Evolutionary conservation across 1,284 basidiomycete genomes (phyloP), one percentile per base, ranked within the genome.

Genomic region (Ceratobasidium papillatum): DNA sequence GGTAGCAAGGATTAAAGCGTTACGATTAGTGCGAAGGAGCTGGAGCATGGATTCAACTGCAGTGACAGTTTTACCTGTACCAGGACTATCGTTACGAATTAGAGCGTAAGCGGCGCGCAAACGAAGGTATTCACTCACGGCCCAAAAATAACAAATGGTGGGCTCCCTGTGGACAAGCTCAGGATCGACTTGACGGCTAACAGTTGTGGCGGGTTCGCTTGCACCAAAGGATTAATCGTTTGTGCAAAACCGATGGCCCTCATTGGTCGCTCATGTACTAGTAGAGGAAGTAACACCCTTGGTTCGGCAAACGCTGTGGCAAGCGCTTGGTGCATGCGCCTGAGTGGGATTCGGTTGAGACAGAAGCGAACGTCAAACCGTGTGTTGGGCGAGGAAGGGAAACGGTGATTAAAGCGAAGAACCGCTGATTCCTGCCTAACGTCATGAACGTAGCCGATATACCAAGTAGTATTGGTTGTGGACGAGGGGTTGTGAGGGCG

Each of bases 41-140:
- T 92, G 91, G 1, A 81, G 83, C 22, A 91, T 90, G 0, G 88
- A 84, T 80, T 92, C 90, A 0, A 92, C 86, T 3, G 89, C 83
- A 0, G 89, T 91, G 14, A 91, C 85, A 0, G 90, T 91, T 80
- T 91, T 92, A 0, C 90, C 90, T 0, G 90, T 91, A 12, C 90
- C 89, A 3, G 88, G 89, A 2, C 88, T 90, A 34, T 34, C 32
- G 14, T 22, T 59, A 5, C 17, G 32, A 45, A 43, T 49, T n/a
- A 47, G 8, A 43, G 9, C 34, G 14, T 47, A 43, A 47, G 4
- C 8, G 4, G 22, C 1, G 25, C 45, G 19, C 32, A 32, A 11
- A 3, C 51, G 17, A 25, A 3, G 34, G 9, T 7, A 71, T 32
- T 17, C 4, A 58, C 76, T 75, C 32, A 77, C 76, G 76, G 76